Percentiles rank a stretch among this genome's conserved stretches.
phyloP scores from a whole-genome alignment of 2,329 filamentous ascomycete genomes.

The Monosporascus sp. region DNA sequence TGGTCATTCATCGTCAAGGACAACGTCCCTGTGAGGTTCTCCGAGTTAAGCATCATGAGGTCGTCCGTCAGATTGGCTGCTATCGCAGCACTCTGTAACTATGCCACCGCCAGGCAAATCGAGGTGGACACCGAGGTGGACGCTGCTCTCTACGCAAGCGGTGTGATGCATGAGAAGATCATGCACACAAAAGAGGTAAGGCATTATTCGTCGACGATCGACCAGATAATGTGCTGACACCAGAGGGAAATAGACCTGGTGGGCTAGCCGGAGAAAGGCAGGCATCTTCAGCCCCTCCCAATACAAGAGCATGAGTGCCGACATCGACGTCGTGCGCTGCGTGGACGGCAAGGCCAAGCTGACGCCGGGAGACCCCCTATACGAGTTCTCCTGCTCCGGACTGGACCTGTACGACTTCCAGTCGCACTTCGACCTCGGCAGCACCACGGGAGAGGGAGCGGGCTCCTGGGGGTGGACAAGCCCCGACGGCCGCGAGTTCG shows the following conservation, averaged over 20 bases:
- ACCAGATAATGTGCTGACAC: not conserved
- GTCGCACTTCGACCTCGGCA: conserved; percentile 29
- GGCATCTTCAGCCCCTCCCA: conserved; percentile 22
- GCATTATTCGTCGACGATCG: not conserved
- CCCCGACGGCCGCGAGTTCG: conserved; percentile 46
- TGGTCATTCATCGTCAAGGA: not conserved
- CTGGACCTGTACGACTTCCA: conserved; percentile 33
- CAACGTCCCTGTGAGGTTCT: not conserved
- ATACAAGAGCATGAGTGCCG: conserved; percentile 22
- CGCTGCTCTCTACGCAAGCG: conserved; percentile 25
- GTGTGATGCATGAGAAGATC: conserved; percentile 25
- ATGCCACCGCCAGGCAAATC: conserved; percentile 24
- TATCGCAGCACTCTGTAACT: conserved; percentile 20
- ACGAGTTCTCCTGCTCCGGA: conserved; percentile 24
- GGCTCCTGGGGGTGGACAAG: conserved; percentile 51
- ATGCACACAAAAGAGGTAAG: conserved; percentile 25
- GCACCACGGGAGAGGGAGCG: conserved; percentile 26
- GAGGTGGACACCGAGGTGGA: conserved; percentile 22
- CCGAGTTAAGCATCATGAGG: conserved; percentile 19
- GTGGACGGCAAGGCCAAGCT: conserved; percentile 21
- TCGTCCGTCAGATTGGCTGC: conserved; percentile 18
- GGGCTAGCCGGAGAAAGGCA: conserved; percentile 21
- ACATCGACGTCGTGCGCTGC: conserved; percentile 16
- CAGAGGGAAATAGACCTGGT: conserved; percentile 17
- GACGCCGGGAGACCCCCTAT: conserved; percentile 18